Evolutionary conservation across 2,329 filamentous ascomycete genomes (phyloP), one percentile per base, ranked within the genome.

Genomic region (Colletotrichum endophyticum): DNA sequence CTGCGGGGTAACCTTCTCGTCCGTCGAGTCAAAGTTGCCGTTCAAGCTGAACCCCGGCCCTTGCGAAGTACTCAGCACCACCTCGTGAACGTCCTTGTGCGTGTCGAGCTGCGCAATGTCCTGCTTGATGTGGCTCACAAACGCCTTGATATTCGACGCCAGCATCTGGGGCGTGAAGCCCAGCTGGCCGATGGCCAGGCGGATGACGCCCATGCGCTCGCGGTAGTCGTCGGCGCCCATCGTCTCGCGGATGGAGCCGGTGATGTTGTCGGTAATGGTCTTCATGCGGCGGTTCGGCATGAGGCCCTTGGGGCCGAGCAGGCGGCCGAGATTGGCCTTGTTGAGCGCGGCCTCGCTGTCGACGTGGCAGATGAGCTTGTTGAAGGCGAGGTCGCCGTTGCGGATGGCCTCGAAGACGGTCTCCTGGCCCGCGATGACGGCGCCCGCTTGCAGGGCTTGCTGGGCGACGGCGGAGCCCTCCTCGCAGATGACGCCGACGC

Each of bases 241-340:
- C 85, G 98, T 92, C 79, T 96, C 95, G 81, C 91, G 92, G 81
- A 99, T 94, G 39, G 93, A 90, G n/a, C 89, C 85, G 70, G 90
- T 90, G 19, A 98, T 91, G 83, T 98, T 94, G 82, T 91, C 94
- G 28, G 98, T 95, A 72, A 99, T 94, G 1, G 97, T 99, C 79
- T 95, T 96, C 78, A 92, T 92, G 89, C 98, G 98, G 76, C 91
- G 87, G 84, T 92, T 98, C 8, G 97, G 97, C 97, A 99, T 99
- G 82, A 99, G 86, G 4, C 96, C 96, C 85, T 92, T 93, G 62
- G 98, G 97, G 81, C 97, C 97, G 25, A 99, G 89, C 59, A 98
- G 90, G 79, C 94, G 91, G 78, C 94, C 96, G 78, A 99, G 85
- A 1, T 91, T 92, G 44, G 96, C 94, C 88, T 97, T 96, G 83